Conservation (phyloP, 2,329 filamentous ascomycete genomes). For the Knufia fluminis region DNA sequence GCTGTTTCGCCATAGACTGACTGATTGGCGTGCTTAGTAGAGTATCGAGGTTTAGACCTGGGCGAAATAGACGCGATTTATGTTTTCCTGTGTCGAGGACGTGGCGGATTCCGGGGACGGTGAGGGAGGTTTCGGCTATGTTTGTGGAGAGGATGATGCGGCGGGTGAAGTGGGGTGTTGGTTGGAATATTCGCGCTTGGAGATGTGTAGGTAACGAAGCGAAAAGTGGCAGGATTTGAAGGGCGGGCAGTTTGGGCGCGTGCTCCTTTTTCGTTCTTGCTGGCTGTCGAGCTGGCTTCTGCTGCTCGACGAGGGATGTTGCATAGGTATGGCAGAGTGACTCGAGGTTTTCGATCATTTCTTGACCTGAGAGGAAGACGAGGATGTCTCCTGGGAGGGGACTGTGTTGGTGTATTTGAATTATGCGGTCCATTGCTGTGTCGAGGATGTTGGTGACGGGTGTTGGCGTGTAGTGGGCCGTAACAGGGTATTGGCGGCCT, state of each 20-base stretch:
- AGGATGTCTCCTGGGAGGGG: constrained; percentile 90
- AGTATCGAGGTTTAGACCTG: constrained; percentile 77
- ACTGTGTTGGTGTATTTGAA: constrained; percentile 78
- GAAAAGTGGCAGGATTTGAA: constrained; percentile 70
- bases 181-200: constrained; percentile 78
- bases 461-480: constrained; percentile 62
- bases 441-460: constrained; percentile 77
- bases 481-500: constrained; percentile 79
- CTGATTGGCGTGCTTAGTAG: constrained; percentile 85
- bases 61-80: constrained; percentile 86
- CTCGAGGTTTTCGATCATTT: constrained; percentile 78
- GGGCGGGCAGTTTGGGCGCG: constrained; percentile 26
- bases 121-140: constrained; percentile 97
- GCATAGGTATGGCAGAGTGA: constrained; percentile 73
- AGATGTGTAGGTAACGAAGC: constrained; percentile 79
- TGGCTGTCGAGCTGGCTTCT: constrained; percentile 36
- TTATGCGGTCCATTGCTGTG: constrained; percentile 67
- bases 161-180: constrained; percentile 62
- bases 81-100: constrained; percentile 90
- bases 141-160: constrained; percentile 93
- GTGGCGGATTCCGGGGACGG: constrained; percentile 82
- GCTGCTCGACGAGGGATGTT: constrained; percentile 51
- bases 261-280: background rate
- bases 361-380: constrained; percentile 85
- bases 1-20: constrained; percentile 83